phyloP scores from a whole-genome alignment of 2,329 filamentous ascomycete genomes.

The Cladobotryum mycophilum region DNA sequence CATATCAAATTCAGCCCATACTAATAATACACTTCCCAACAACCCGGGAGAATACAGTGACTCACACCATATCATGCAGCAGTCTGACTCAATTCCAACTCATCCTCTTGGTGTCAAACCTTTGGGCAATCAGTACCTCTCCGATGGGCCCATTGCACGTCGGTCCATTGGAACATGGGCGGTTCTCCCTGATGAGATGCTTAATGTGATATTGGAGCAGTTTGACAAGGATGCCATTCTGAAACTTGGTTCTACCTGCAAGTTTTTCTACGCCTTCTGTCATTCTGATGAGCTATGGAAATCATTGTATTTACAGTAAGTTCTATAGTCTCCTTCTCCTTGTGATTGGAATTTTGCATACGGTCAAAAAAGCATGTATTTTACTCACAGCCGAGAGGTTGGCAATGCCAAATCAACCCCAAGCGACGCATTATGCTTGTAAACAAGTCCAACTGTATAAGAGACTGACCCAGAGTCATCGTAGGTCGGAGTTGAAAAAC shows the following conservation, averaged over 20 bases:
- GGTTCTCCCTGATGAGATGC: slow-evolving; percentile 70
- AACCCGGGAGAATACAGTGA: not conserved
- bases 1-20: too few species aligned
- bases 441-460: too few species aligned
- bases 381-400: too few species aligned
- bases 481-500: slow-evolving; percentile 15
- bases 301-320: slow-evolving; percentile 75
- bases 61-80: not conserved
- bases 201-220: slow-evolving; percentile 68
- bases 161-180: slow-evolving; percentile 58
- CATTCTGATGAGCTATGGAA: slow-evolving; percentile 87
- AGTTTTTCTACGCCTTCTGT: slow-evolving; percentile 79
- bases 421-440: too few species aligned
- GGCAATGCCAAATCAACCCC: too few species aligned
- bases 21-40: too few species aligned
- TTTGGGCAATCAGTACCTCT: slow-evolving; percentile 73
- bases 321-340: slow-evolving; percentile 19
- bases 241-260: slow-evolving; percentile 69
- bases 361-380: too few species aligned
- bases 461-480: not conserved
- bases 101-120: slow-evolving; percentile 85
- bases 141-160: slow-evolving; percentile 60
- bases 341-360: not conserved
- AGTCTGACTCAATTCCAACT: slow-evolving; percentile 52
- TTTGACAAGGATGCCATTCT: slow-evolving; percentile 60